Percentiles rank a stretch among this genome's conserved stretches.
Conservation (phyloP, 495 filamentous ascomycete species). For the Xylaria venustula region DNA sequence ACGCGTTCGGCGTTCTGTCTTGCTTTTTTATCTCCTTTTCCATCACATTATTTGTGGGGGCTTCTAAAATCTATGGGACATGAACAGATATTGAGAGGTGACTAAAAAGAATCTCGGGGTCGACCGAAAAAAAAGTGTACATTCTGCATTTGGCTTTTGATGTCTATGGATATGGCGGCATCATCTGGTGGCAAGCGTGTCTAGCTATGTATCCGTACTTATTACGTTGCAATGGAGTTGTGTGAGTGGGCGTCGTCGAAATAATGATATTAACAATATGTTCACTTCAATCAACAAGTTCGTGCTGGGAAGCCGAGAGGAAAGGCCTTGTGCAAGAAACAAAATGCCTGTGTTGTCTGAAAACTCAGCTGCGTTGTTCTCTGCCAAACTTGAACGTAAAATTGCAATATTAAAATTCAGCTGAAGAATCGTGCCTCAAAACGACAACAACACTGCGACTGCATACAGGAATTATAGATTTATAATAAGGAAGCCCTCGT, state of each 20-base stretch:
- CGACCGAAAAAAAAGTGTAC: slow-evolving; percentile 13
- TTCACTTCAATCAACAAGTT: no score
- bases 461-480: no score
- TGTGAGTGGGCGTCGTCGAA: not conserved
- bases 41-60: slow-evolving; percentile 15
- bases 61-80: not conserved
- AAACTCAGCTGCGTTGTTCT: no score
- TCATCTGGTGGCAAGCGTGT: not conserved
- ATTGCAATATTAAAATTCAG: no score
- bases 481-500: no score
- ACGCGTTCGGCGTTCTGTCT: slow-evolving; percentile 10
- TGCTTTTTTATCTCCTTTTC: slow-evolving; percentile 5
- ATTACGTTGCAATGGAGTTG: not conserved
- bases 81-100: slow-evolving; percentile 9
- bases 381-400: no score
- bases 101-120: slow-evolving; percentile 11
- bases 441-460: no score
- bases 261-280: no score
- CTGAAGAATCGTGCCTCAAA: no score
- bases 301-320: no score
- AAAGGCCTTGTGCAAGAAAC: no score
- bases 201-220: not conserved
- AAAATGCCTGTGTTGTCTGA: no score
- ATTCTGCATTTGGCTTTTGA: slow-evolving; percentile 1
- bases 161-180: not conserved